These are phyloP conservation scores for Alternaria consortialis DNA, from an alignment of 2,329 filamentous ascomycete genomes.

Conservation along the genomic window DNA sequence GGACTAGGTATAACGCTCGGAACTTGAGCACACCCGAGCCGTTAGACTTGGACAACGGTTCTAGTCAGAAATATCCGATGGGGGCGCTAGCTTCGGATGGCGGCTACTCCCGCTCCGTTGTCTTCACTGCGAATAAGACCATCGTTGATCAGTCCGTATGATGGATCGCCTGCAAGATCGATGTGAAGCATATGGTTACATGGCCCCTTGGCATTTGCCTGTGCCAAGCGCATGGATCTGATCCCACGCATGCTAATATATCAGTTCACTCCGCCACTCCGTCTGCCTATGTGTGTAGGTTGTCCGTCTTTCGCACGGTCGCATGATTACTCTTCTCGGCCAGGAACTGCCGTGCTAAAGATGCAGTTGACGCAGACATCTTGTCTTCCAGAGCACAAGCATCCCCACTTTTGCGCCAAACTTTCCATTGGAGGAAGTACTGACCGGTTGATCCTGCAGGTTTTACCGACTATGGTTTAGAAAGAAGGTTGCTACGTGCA, in stretches of 20 bases:
- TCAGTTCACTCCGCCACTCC: background rate
- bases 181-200: background rate
- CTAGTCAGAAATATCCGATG: background rate
- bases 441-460: background rate
- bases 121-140: background rate
- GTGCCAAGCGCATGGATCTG: background rate
- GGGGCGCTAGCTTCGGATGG: conserved; percentile 35
- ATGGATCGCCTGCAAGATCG: background rate
- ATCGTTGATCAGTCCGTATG: fast-evolving
- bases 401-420: background rate
- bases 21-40: conserved; percentile 1
- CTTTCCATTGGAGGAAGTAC: background rate
- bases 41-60: background rate
- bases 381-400: background rate
- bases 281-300: background rate
- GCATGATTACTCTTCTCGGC: background rate
- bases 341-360: background rate
- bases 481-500: background rate
- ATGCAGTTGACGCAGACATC: background rate
- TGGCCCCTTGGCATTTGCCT: background rate
- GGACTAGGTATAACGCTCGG: background rate
- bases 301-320: background rate
- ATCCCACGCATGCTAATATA: background rate
- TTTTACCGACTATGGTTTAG: background rate
- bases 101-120: background rate